These are phyloP conservation scores for Bipolaris sorokiniana DNA, from an alignment of 2,329 filamentous ascomycete species.

Conservation along the genomic window DNA sequence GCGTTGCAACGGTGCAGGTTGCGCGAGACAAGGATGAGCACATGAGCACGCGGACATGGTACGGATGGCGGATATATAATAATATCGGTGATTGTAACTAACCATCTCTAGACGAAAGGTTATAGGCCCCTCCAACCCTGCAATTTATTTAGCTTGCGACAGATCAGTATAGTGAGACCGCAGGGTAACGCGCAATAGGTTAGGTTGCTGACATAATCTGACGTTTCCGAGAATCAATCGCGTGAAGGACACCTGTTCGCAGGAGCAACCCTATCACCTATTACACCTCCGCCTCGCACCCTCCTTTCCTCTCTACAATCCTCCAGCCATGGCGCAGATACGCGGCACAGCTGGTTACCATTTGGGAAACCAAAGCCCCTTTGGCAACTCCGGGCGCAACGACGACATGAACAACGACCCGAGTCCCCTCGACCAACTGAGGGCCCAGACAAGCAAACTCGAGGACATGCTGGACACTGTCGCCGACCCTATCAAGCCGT, in stretches of 20 bases:
- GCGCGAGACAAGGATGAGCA: conserved; percentile 7
- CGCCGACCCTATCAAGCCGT: conserved; percentile 95
- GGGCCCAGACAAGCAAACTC: conserved; percentile 97
- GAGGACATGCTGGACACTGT: conserved; percentile 89
- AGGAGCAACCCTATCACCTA: conserved; percentile 34
- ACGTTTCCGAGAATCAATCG: conserved; percentile 15
- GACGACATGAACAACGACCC: conserved; percentile 69
- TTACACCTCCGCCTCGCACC: conserved; percentile 32
- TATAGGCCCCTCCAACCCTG: conserved; percentile 4
- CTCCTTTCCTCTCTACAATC: conserved; percentile 25
- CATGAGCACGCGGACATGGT: background rate
- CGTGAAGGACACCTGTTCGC: conserved; percentile 29
- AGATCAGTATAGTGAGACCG: conserved; percentile 12
- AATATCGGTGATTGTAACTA: conserved; percentile 6
- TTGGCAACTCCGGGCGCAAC: conserved; percentile 65
- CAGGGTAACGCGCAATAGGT: conserved; percentile 12
- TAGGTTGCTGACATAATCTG: conserved; percentile 28
- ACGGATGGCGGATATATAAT: background rate
- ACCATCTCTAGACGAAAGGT: conserved; percentile 5
- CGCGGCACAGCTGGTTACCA: conserved; percentile 78
- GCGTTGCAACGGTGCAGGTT: background rate
- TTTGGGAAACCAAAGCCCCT: conserved; percentile 75
- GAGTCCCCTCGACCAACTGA: conserved; percentile 83
- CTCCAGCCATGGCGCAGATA: conserved; percentile 62
- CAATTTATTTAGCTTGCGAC: conserved; percentile 14